A percentile compares a stretch with the other conserved stretches of the same genome.
phyloP scores from a whole-genome alignment of 495 filamentous ascomycete genomes.

The Trypethelium eluteriae region DNA sequence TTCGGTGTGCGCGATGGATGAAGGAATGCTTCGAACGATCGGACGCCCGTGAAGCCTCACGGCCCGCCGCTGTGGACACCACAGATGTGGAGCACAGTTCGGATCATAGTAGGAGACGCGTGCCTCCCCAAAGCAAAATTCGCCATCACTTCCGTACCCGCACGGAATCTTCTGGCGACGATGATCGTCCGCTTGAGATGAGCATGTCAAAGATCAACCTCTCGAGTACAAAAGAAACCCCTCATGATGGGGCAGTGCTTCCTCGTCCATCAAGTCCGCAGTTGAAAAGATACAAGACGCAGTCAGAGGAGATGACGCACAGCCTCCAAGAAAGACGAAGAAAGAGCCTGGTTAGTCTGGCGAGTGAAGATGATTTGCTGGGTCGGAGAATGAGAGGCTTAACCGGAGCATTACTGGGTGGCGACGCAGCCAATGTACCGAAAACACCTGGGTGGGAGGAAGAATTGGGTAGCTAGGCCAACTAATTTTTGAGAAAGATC shows the following conservation, averaged over 20 bases:
- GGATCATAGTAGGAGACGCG: conserved; percentile 10
- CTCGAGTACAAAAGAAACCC: neutral
- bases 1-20: conserved; percentile 69
- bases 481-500: too few relatives aligned
- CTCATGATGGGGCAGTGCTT: conserved; percentile 18
- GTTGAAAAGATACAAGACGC: conserved; percentile 21
- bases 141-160: conserved; percentile 36
- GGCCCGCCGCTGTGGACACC: neutral
- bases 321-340: conserved; percentile 35
- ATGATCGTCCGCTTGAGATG: conserved; percentile 77
- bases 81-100: neutral
- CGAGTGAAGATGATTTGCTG: conserved; percentile 77
- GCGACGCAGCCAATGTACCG: neutral
- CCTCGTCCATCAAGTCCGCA: conserved; percentile 29
- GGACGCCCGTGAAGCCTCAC: conserved; percentile 9
- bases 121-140: conserved; percentile 16
- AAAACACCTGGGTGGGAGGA: neutral
- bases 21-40: conserved; percentile 53
- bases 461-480: neutral
- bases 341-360: conserved; percentile 62
- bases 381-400: conserved; percentile 79
- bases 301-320: conserved; percentile 33
- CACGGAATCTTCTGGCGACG: conserved; percentile 66
- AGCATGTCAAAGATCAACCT: conserved; percentile 38
- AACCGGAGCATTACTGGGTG: conserved; percentile 67